These are phyloP conservation scores for Chlorophyllum brunneum DNA, from an alignment of 768 basidiomycete species.

Conservation along the genomic window DNA sequence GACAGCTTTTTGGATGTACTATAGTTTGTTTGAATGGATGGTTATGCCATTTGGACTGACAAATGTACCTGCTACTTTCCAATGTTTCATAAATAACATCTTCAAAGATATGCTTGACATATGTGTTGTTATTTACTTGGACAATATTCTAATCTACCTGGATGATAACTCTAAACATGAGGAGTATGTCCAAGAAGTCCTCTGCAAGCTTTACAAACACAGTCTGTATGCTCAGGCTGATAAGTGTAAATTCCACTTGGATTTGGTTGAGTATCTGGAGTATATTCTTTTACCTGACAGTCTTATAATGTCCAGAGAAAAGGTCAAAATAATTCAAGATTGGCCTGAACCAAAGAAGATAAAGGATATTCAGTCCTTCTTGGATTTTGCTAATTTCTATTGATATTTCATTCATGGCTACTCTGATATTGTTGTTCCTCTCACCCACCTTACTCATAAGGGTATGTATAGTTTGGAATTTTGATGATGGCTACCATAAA, in stretches of 20 bases:
- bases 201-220: slow-evolving; percentile 23
- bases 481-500: not conserved
- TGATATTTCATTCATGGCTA: not conserved
- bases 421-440: not conserved
- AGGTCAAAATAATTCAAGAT: slow-evolving; percentile 28
- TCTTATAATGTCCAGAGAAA: too few relatives aligned
- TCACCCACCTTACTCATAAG: slow-evolving; percentile 1
- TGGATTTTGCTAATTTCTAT: too few relatives aligned
- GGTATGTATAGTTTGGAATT: not conserved
- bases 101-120: slow-evolving; percentile 29
- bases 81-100: slow-evolving; percentile 31
- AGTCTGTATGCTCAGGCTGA: slow-evolving; percentile 26
- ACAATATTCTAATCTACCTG: slow-evolving; percentile 37
- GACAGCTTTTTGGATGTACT: slow-evolving; percentile 25
- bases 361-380: slow-evolving; percentile 20
- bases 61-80: slow-evolving; percentile 32
- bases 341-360: slow-evolving; percentile 33
- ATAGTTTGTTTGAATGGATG: slow-evolving; percentile 31
- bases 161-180: slow-evolving; percentile 20
- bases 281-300: slow-evolving; percentile 26
- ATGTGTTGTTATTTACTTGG: slow-evolving; percentile 29
- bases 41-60: slow-evolving; percentile 34
- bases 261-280: slow-evolving; percentile 33
- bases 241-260: slow-evolving; percentile 30
- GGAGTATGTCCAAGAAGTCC: slow-evolving; percentile 26